These are phyloP conservation scores for Populus tremula DNA, from an alignment of 345 rosid genomes.

Conservation along the genomic window DNA sequence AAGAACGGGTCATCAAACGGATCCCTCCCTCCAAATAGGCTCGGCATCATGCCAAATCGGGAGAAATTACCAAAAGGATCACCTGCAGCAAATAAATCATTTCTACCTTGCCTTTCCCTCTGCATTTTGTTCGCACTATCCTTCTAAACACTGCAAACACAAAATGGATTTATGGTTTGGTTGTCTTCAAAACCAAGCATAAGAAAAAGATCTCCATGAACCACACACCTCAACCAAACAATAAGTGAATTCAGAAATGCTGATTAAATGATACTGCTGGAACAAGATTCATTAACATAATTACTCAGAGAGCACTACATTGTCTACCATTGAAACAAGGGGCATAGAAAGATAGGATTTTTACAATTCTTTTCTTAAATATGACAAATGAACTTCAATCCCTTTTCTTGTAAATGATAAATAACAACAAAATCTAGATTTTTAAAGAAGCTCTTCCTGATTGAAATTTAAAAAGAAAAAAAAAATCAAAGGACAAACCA, in stretches of 20 bases:
- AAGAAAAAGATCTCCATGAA: not conserved
- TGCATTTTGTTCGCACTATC: conserved; percentile 33
- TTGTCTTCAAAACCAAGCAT: not conserved
- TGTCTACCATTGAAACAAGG: not conserved
- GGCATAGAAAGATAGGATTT: not conserved
- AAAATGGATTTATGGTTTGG: not conserved
- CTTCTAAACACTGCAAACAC: not conserved
- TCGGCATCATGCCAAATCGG: conserved; percentile 38
- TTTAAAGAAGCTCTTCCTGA: not conserved
- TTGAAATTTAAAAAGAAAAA: not conserved
- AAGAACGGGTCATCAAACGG: conserved; percentile 79
- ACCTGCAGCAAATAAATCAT: conserved; percentile 32
- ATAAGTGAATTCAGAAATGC: not conserved
- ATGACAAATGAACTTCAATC: not conserved
- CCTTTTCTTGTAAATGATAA: not conserved
- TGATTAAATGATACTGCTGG: not conserved
- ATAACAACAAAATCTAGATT: no score
- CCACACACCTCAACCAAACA: not conserved
- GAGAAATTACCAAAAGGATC: conserved; percentile 40
- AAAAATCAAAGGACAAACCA: not conserved
- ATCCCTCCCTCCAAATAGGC: conserved; percentile 62
- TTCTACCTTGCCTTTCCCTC: conserved; percentile 40
- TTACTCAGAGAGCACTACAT: not conserved
- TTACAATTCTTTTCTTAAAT: not conserved
- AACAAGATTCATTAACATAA: not conserved